Evolutionary conservation across 1,284 basidiomycete genomes (phyloP), one percentile per base, ranked within the genome.

Genomic region (Pterulicium gracile): DNA sequence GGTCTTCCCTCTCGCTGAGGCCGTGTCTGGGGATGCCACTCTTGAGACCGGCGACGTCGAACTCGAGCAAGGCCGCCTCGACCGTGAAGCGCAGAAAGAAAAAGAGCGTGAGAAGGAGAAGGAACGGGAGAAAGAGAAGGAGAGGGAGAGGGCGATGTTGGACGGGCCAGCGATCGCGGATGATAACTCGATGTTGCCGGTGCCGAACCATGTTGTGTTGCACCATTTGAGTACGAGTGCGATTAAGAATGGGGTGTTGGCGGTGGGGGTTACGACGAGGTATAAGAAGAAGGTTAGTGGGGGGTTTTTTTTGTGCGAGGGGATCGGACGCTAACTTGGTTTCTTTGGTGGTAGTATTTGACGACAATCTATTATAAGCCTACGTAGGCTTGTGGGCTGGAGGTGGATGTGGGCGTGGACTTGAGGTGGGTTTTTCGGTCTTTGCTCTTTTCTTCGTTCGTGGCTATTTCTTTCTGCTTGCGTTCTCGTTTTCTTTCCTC

Each of bases 191-290:
- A 91, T 98, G 49, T 66, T 98, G 52, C 89, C 95, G 4, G 92
- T 96, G 15, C 93, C 93, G 17, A 90, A 85, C 47, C 95, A 98
- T 65, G 92, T 92, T 24, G 92, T 98, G 35, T 71, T 98, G 52
- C 92, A 97, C 55, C 96, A 98, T 63, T 66, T 98, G 49, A 92
- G 92, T 51, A 98, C 95, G 44, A 95, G 90, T 61, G 90, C 93
- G 51, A 98, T 98, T 57, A 79, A 85, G 62, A 91, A 94, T 60
- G 93, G 93, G 2, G 91, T 95, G 41, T 67, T 98, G 40, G 93
- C 93, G 27, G 92, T 98, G 1, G 94, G 88, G 13, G 92, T 84
- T 46, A 97, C 95, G 46, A 94, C 88, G 40, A 70, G 95, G 58
- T 98, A 98, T 70, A 74, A 83, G 65, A 81, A 90, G 67, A 98